Percentiles rank a stretch among this genome's conserved stretches.
Conservation (phyloP, 2,329 filamentous ascomycete genomes). For the Alternaria consortialis region DNA sequence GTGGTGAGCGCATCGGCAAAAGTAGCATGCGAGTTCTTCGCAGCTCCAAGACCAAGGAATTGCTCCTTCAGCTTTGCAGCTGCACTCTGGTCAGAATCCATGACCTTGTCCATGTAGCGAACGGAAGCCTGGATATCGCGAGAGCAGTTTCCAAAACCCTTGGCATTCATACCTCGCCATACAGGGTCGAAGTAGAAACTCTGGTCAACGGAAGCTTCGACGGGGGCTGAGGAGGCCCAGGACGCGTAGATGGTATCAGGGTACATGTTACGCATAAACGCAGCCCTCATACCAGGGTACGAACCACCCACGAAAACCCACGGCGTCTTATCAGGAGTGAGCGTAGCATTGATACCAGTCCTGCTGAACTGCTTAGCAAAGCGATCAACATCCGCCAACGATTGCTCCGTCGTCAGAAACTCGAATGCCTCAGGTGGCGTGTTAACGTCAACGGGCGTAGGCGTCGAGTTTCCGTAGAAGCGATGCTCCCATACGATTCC, state of each 20-base stretch:
- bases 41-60: constrained; percentile 60
- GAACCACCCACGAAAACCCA: constrained; percentile 53
- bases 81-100: constrained; percentile 46
- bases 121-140: constrained; percentile 60
- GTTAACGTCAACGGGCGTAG: constrained; percentile 42
- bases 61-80: constrained; percentile 56
- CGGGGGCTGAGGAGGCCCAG: constrained; percentile 51
- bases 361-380: constrained; percentile 54
- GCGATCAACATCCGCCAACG: constrained; percentile 52
- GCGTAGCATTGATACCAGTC: constrained; percentile 43
- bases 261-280: constrained; percentile 51
- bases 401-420: constrained; percentile 53
- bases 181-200: constrained; percentile 62
- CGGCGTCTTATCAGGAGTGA: constrained; percentile 48
- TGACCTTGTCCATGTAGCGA: constrained; percentile 58
- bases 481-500: constrained; percentile 55
- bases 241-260: constrained; percentile 50
- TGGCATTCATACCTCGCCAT: constrained; percentile 55
- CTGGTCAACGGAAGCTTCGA: constrained; percentile 61
- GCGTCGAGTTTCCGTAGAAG: constrained; percentile 54
- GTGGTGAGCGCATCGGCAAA: constrained; percentile 57
- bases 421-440: constrained; percentile 47
- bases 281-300: constrained; percentile 51
- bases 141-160: constrained; percentile 59
- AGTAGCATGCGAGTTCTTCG: constrained; percentile 56